Evolutionary conservation across 768 basidiomycete genomes (phyloP).

Genomic region (Cytidiella melzeri): DNA sequence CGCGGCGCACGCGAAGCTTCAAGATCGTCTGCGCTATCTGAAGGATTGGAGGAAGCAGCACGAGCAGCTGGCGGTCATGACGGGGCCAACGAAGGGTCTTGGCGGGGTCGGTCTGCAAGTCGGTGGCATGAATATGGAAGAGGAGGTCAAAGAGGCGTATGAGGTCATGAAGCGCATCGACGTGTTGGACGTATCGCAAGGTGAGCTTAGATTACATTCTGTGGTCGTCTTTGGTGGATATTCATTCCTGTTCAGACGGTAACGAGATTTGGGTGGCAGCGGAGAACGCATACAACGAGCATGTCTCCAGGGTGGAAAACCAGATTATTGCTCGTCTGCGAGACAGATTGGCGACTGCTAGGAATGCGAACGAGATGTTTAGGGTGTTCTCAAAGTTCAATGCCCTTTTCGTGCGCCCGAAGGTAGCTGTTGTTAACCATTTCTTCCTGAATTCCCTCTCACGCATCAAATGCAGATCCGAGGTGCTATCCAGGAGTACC

Average conservation of each 20-base stretch:
- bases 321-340: slow-evolving; percentile 93
- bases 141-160: slow-evolving; percentile 93
- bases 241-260: slow-evolving; percentile 54
- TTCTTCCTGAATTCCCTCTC: no score
- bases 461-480: slow-evolving; percentile 54
- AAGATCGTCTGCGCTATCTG: slow-evolving; percentile 82
- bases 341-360: slow-evolving; percentile 87
- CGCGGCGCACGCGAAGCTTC: slow-evolving; percentile 85
- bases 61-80: slow-evolving; percentile 96
- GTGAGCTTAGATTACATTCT: slow-evolving; percentile 30
- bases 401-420: slow-evolving; percentile 90
- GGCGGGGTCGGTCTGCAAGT: slow-evolving; percentile 68
- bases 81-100: slow-evolving; percentile 85
- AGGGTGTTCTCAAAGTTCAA: slow-evolving; percentile 99
- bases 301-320: slow-evolving; percentile 95
- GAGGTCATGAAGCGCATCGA: slow-evolving; percentile 97
- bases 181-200: slow-evolving; percentile 88
- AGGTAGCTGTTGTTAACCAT: slow-evolving; percentile 56
- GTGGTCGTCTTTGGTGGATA: not conserved
- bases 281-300: slow-evolving; percentile 96
- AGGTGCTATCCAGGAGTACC: slow-evolving; percentile 98
- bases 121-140: slow-evolving; percentile 95
- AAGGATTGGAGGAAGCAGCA: slow-evolving; percentile 95
- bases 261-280: slow-evolving; percentile 97
- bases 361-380: slow-evolving; percentile 99